These are phyloP conservation scores for Phyllosticta citriasiana DNA, from an alignment of 2,329 filamentous ascomycete genomes.

Conservation along the genomic window DNA sequence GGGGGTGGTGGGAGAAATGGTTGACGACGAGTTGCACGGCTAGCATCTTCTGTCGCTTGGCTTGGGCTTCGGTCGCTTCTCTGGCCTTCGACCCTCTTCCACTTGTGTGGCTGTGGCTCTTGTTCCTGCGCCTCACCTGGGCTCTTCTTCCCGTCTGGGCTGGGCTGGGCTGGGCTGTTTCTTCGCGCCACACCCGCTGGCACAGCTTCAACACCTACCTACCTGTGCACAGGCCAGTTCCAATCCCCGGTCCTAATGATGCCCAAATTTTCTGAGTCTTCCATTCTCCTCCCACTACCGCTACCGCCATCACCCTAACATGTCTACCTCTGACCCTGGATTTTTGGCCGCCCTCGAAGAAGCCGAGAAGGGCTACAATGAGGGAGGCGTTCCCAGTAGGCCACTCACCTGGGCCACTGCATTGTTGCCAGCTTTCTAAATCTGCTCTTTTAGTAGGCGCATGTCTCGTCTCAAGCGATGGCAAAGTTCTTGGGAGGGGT, in stretches of 20 bases:
- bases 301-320: slow-evolving; percentile 11
- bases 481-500: slow-evolving; percentile 59
- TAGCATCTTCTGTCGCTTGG: background rate
- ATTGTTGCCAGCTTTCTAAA: slow-evolving; percentile 13
- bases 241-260: background rate
- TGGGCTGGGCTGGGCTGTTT: too few relatives aligned
- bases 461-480: slow-evolving; percentile 56
- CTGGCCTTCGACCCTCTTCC: background rate
- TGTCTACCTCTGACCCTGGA: slow-evolving; percentile 28
- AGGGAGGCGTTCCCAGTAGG: slow-evolving; percentile 45
- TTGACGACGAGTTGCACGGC: background rate
- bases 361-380: slow-evolving; percentile 43
- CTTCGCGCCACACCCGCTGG: too few relatives aligned
- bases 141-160: background rate
- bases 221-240: background rate
- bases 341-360: slow-evolving; percentile 50
- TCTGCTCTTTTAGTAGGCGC: slow-evolving; percentile 36
- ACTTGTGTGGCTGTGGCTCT: background rate
- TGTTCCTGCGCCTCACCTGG: background rate
- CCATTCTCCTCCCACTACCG: too few relatives aligned
- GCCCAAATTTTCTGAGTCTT: background rate
- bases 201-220: too few relatives aligned
- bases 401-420: background rate
- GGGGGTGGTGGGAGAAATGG: background rate
- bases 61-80: background rate